Base-by-base conservation (phyloP, 2,329 filamentous ascomycete species). In the Colletotrichum liriopes region DNA sequence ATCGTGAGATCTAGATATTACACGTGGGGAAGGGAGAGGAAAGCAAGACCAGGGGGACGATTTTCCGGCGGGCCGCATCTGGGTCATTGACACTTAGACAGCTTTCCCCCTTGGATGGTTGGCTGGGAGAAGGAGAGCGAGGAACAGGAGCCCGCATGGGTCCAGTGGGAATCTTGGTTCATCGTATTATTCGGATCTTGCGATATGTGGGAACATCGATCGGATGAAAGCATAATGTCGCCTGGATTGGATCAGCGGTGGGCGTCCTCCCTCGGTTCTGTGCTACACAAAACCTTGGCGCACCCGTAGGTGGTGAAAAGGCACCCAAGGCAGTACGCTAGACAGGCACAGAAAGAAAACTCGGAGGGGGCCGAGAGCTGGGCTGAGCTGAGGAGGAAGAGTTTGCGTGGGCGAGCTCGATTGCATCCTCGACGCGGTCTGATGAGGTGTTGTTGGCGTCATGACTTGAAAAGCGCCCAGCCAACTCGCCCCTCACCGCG, bases 361-460 rank as follows among this genome's bases (percentile, higher is more conserved):
- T 32, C 29, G 26, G 8, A 16, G 18, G 29, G 26, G 20, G 3
- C 18, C 8, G 26, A 56, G n/a, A 37, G 51, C 12, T 61, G 29
- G 29, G 16, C 20, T 11, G 26, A 41, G 23, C 20, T 35, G 45
- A 54, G 61, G 12, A 18, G 58, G 16, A 23, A 20, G 49, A 29
- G 45, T 20, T 32, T 23, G 66, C 16, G 5, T 37, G 32, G 41
- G 41, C 43, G 49, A 71, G 12, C 47, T 39, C 32, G 52, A 60
- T 37, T 62, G 54, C 72, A 71, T 68, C 49, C 26, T 65, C 11
- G 66, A 72, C 45, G 66, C 70, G 70, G 47, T 55, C 52, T 29
- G 55, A 65, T 64, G 72, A 67, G 59, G 68, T 62, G 56, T 67
- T 68, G 64, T 73, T 47, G 54, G 72, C 59, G 72, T 73, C 72